Conservation (phyloP, 768 basidiomycete species). For the Calocera viscosa region DNA sequence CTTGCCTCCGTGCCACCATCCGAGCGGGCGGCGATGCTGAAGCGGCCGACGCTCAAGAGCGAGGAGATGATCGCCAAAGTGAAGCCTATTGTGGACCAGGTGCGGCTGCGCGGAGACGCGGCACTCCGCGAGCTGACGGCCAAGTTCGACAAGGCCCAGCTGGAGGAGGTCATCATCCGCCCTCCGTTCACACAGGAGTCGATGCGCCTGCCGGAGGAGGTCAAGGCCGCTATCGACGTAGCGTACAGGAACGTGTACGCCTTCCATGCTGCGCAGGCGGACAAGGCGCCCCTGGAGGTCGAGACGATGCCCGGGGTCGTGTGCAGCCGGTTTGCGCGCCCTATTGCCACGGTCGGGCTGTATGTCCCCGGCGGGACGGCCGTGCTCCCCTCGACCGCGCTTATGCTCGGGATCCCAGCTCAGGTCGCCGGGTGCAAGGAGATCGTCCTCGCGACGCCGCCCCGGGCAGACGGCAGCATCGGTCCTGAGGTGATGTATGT, state of each 20-base stretch:
- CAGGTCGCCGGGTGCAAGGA: slow-evolving; percentile 91
- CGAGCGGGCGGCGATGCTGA: slow-evolving; percentile 58
- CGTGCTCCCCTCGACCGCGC: slow-evolving; percentile 85
- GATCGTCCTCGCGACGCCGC: slow-evolving; percentile 93
- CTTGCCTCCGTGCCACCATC: slow-evolving; percentile 38
- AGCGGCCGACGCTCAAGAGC: slow-evolving; percentile 75
- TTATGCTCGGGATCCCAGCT: slow-evolving; percentile 96
- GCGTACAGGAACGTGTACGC: slow-evolving; percentile 85
- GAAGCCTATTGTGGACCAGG: slow-evolving; percentile 82
- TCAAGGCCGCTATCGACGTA: slow-evolving; percentile 70
- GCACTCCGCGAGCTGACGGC: slow-evolving; percentile 81
- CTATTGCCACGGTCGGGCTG: slow-evolving; percentile 90
- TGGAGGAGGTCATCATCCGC: slow-evolving; percentile 55
- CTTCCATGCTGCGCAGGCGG: slow-evolving; percentile 85
- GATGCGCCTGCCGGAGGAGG: slow-evolving; percentile 47
- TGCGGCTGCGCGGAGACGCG: slow-evolving; percentile 69
- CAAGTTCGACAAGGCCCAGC: slow-evolving; percentile 77
- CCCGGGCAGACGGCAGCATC: slow-evolving; percentile 79
- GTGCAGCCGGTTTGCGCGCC: slow-evolving; percentile 85
- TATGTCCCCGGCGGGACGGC: slow-evolving; percentile 98
- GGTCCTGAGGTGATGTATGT: slow-evolving; percentile 98
- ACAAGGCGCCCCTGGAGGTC: slow-evolving; percentile 55
- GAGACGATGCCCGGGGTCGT: slow-evolving; percentile 98
- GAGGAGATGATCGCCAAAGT: slow-evolving; percentile 87
- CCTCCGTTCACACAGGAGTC: slow-evolving; percentile 64